A percentile compares a stretch with the other conserved stretches of the same genome.
Conservation (phyloP, 1,139 yeast genomes). For the Yamadazyma siamensis region DNA sequence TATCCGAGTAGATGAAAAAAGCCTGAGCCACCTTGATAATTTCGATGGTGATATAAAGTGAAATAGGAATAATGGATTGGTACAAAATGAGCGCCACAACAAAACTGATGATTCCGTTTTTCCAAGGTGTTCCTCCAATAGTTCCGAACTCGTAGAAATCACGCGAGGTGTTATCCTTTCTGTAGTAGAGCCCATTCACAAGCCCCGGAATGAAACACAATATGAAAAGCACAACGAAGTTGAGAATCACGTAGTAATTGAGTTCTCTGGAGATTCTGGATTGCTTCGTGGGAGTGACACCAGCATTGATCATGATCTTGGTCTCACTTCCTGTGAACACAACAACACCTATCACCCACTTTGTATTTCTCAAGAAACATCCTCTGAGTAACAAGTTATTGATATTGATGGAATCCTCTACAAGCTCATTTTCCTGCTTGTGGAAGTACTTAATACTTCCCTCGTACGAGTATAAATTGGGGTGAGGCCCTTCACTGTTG, state of each 20-base stretch:
- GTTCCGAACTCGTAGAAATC: slow-evolving; percentile 48
- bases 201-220: slow-evolving; percentile 53
- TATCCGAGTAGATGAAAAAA: slow-evolving; percentile 51
- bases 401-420: slow-evolving; percentile 43
- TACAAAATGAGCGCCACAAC: slow-evolving; percentile 53
- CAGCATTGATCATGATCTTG: slow-evolving; percentile 56
- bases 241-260: slow-evolving; percentile 47
- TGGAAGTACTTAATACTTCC: slow-evolving; percentile 46
- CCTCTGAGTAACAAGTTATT: slow-evolving; percentile 52
- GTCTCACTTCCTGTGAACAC: slow-evolving; percentile 54
- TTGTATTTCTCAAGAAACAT: slow-evolving; percentile 50
- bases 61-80: slow-evolving; percentile 58
- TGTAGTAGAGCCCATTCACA: slow-evolving; percentile 50
- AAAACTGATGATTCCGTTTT: slow-evolving; percentile 50
- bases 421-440: slow-evolving; percentile 16
- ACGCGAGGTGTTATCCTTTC: slow-evolving; percentile 31
- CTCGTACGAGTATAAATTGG: slow-evolving; percentile 51
- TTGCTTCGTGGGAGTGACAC: slow-evolving; percentile 55
- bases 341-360: slow-evolving; percentile 53
- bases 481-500: slow-evolving; percentile 56
- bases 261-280: slow-evolving; percentile 51
- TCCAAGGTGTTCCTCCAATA: slow-evolving; percentile 47
- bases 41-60: slow-evolving; percentile 57
- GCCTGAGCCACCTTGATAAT: slow-evolving; percentile 60
- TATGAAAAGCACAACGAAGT: slow-evolving; percentile 44